Evolutionary conservation across 1,284 basidiomycete species (phyloP), one percentile per base, ranked within the genome.

Genomic region (Athelia psychrophila): DNA sequence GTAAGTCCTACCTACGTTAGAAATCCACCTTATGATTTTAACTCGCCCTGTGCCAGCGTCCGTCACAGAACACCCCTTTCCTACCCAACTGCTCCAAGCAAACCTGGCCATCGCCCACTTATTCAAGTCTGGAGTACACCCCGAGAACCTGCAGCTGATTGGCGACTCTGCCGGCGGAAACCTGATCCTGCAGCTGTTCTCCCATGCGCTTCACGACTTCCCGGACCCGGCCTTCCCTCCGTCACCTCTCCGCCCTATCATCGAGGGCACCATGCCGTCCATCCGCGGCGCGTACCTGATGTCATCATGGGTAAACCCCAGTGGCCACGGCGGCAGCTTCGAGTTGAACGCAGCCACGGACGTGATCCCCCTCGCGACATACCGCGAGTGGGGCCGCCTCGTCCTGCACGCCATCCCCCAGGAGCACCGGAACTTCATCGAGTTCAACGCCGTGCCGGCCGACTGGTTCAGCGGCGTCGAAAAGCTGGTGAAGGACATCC

Each of bases 221-320:
- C 33, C 47, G 1, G 5, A 16, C 30, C 3, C 35, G 6, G 2
- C 25, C n/a, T 15, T 35, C 19, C 47, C 35, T 12, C 24, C 47
- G 16, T 22, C 20, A 4, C 15, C 27, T 15, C 30, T 48, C 3
- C n/a, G 12, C 23, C 33, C 35, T 19, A 35, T 35, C 20, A 15
- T 30, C 27, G 18, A 18, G 10, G 27, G 27, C 10, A 18, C n/a
- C 16, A 35, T 35, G 30, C n/a, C 24, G 32, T 18, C 47, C 2
- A 48, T 75, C 27, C 55, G 61, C 25, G 70, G 73, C 18, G 64
- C 58, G 8, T 68, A 61, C 51, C 54, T 72, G 51, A 67, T 76
- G 61, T 75, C 74, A 15, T 69, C 72, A 10, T 75, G 73, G 72
- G 58, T 68, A 0, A 58, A 55, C 12, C 59, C 72, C 47, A 55